A percentile compares a stretch with the other conserved stretches of the same genome.
Conservation (phyloP, 2,329 filamentous ascomycete genomes). For the Madurella mycetomatis region DNA sequence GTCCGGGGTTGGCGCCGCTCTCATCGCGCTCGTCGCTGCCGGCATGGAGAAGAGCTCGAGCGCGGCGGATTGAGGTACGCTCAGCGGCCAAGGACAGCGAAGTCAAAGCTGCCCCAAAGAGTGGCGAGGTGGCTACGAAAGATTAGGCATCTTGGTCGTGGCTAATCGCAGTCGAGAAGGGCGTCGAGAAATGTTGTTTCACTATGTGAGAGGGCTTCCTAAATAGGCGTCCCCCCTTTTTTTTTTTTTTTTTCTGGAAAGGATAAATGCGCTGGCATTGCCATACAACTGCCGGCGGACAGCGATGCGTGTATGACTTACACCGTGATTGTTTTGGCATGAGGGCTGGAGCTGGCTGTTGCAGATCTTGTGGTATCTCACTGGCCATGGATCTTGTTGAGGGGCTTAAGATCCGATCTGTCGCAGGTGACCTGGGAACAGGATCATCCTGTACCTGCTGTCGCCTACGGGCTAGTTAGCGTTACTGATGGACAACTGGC, state of each 20-base stretch:
- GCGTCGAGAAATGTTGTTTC: conserved; percentile 8
- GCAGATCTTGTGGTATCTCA: not conserved
- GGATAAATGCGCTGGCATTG: not conserved
- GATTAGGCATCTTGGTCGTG: conserved; percentile 17
- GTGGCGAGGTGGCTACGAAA: conserved; percentile 10
- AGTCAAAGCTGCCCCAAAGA: conserved; percentile 26
- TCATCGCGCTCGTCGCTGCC: conserved; percentile 88
- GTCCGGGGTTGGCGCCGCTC: conserved; percentile 86
- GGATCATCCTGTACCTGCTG: not conserved
- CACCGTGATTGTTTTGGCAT: not conserved
- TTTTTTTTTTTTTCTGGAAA: not conserved
- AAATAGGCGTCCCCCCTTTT: not conserved
- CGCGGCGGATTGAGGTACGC: conserved; percentile 38
- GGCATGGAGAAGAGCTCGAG: conserved; percentile 49
- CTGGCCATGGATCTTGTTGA: not conserved
- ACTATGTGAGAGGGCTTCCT: conserved; percentile 13
- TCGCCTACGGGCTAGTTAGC: not conserved
- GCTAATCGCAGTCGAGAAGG: not conserved
- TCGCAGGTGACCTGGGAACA: not conserved
- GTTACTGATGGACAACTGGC: not conserved
- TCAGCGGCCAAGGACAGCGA: conserved; percentile 35
- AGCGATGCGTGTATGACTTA: not conserved
- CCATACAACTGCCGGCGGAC: not conserved
- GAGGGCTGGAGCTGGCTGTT: not conserved
- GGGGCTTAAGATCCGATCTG: not conserved